These are phyloP conservation scores for Hygrophorus russula DNA, from an alignment of 768 basidiomycete species.

Conservation along the genomic window DNA sequence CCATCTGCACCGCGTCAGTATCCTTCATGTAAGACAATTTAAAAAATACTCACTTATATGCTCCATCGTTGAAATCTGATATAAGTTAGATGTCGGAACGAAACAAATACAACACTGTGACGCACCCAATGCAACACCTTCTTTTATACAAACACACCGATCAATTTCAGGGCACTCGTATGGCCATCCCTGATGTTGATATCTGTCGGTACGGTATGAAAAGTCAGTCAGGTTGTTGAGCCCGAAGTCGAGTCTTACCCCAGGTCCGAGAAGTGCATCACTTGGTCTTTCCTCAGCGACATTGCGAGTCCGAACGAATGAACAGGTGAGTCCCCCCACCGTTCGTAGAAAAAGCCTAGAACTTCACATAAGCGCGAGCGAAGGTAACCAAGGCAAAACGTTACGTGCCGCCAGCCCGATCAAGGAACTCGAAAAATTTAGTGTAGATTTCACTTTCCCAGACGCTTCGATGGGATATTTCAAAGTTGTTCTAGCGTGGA, in stretches of 20 bases:
- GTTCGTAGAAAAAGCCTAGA: slow-evolving; percentile 21
- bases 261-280: slow-evolving; percentile 16
- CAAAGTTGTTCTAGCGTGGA: slow-evolving; percentile 17
- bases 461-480: slow-evolving; percentile 19
- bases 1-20: too few species aligned
- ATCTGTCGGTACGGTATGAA: slow-evolving; percentile 11
- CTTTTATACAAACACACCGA: slow-evolving; percentile 15
- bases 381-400: background rate
- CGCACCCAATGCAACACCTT: slow-evolving; percentile 8
- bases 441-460: slow-evolving; percentile 17
- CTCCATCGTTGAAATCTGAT: too few species aligned
- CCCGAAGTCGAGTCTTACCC: slow-evolving; percentile 7
- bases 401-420: slow-evolving; percentile 14
- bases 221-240: background rate
- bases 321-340: slow-evolving; percentile 19
- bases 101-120: background rate
- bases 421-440: slow-evolving; percentile 16
- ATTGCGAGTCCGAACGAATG: slow-evolving; percentile 19
- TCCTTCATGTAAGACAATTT: too few species aligned
- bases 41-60: too few species aligned
- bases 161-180: slow-evolving; percentile 14
- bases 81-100: too few species aligned
- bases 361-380: background rate
- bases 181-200: slow-evolving; percentile 19
- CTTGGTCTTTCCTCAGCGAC: slow-evolving; percentile 18